A percentile compares a stretch with the other conserved stretches of the same genome.
These are phyloP conservation scores for Suillus americanus DNA, from an alignment of 768 basidiomycete genomes.

Conservation along the genomic window DNA sequence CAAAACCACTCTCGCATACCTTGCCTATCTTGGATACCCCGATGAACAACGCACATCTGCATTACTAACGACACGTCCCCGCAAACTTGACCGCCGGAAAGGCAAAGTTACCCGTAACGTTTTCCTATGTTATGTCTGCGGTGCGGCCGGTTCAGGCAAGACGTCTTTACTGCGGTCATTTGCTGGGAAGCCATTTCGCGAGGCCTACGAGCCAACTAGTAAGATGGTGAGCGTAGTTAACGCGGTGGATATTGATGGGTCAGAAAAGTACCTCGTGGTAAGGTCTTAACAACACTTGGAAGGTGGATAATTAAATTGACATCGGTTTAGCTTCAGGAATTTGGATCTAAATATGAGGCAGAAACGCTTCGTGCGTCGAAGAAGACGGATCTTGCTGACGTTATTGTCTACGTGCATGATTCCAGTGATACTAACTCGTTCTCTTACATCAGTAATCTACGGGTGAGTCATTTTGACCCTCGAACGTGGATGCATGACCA, in stretches of 20 bases:
- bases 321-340: conserved; percentile 83
- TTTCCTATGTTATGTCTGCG: conserved; percentile 91
- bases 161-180: conserved; percentile 85
- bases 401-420: conserved; percentile 94
- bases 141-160: conserved; percentile 95
- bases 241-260: conserved; percentile 90
- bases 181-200: conserved; percentile 74
- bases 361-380: conserved; percentile 87
- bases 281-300: conserved; percentile 27
- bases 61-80: conserved; percentile 79
- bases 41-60: conserved; percentile 78
- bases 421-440: conserved; percentile 99
- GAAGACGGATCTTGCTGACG: conserved; percentile 90
- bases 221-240: conserved; percentile 92
- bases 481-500: conserved; percentile 14
- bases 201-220: conserved; percentile 84
- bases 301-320: conserved; percentile 5
- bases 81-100: conserved; percentile 82
- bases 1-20: conserved; percentile 87
- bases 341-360: conserved; percentile 92
- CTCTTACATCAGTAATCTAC: conserved; percentile 94
- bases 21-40: conserved; percentile 93
- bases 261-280: conserved; percentile 95
- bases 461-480: conserved; percentile 50
- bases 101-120: conserved; percentile 90